Evolutionary conservation across 1,284 basidiomycete genomes (phyloP), one percentile per base, ranked within the genome.

Genomic region (Coniophora puteana): DNA sequence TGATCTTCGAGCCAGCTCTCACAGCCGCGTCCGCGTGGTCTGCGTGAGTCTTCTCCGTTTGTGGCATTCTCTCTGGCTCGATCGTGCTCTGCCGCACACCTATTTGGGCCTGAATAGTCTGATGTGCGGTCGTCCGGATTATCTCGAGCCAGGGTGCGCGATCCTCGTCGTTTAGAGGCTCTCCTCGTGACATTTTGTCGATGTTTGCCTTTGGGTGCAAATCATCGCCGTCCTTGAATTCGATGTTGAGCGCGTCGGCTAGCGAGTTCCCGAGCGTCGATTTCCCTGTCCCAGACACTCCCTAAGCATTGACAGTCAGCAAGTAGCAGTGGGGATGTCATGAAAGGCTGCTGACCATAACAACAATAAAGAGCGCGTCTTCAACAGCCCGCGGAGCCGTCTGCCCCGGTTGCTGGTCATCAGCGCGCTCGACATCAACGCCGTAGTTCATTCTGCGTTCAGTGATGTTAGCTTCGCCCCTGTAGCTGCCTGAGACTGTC

Each of bases 211-310:
- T 55, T 0, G 93, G 89, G 58, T 97, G 94, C 26, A 97, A 72
- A 46, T 89, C 83, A 60, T 97, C 94, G 27, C 89, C 94, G 56
- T 97, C 94, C 47, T 93, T 69, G 65, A 91, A 95, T 0, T 91
- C 81, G 43, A 90, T 54, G 7, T 60, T 59, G 41, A 93, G 71
- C 12, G 70, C 67, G 26, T 65, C 53, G 11, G 87, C 76, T 20
- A 95, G 68, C 4, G 80, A 78, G 4, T 57, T 50, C 0, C 88
- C 93, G 8, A 95, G 72, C 0, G 93, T 95, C 3, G 89, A 88
- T 64, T 96, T 96, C n/a, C 93, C 93, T 30, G 87, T 80, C 17
- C 83, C 87, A 1, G 77, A 83, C 3, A 89, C 86, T 26, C 87
- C 87, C 87, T 89, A 49, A 11, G 39, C 20, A 5, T 12, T 21